Evolutionary conservation across 768 basidiomycete genomes (phyloP).

Genomic region (Collybiopsis confluens): DNA sequence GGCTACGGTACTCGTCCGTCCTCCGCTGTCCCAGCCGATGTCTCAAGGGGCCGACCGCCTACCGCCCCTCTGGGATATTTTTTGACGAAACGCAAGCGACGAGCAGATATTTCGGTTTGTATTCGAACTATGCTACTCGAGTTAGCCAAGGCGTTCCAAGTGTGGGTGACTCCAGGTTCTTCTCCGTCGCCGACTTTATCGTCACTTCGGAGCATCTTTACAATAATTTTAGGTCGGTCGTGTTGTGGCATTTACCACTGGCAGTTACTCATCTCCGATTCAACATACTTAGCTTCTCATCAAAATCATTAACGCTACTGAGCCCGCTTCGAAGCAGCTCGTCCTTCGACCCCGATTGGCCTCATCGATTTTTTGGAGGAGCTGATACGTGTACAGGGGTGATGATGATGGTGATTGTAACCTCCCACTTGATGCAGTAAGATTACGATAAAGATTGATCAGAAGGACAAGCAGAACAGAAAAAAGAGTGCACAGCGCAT

Average conservation of each 20-base stretch:
- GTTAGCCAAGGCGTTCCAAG: constrained; percentile 16
- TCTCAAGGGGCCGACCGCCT: constrained; percentile 25
- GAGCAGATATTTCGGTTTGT: constrained; percentile 16
- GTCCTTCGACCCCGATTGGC: no score
- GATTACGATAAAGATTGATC: no score
- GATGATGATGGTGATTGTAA: no score
- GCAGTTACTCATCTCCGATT: not conserved
- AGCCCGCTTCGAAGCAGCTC: constrained; percentile 1
- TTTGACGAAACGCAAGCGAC: constrained; percentile 27
- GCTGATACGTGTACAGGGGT: no score
- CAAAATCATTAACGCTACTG: not conserved
- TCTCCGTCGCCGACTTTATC: constrained; percentile 24
- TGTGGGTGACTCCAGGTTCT: constrained; percentile 17
- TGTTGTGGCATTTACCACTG: not conserved
- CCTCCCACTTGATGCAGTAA: no score
- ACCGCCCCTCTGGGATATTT: constrained; percentile 29
- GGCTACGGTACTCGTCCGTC: constrained; percentile 16
- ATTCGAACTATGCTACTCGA: constrained; percentile 17
- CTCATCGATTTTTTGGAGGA: no score
- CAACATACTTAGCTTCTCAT: not conserved
- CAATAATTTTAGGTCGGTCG: constrained; percentile 25
- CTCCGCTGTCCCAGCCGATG: constrained; percentile 21
- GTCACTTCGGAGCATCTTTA: constrained; percentile 25
- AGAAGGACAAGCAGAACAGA: no score
- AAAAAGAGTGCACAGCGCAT: no score